Conservation (phyloP, 176 grass and related monocot genomes). For the Puccinellia tenuiflora region DNA sequence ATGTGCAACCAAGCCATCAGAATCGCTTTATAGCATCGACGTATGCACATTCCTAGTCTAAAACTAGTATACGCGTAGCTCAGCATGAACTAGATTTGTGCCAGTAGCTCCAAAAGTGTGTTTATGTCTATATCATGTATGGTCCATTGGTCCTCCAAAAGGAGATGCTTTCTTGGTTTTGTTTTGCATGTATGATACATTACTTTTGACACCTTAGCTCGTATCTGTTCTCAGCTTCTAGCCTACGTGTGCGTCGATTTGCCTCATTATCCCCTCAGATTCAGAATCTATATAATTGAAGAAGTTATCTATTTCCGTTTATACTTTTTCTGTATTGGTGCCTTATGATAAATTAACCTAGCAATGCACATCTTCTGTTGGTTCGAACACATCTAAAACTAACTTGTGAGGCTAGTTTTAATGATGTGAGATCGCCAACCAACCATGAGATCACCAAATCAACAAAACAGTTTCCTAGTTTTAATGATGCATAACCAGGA, state of each 20-base stretch:
- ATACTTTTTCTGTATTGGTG: not conserved
- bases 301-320: not conserved
- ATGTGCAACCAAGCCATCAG: conserved; percentile 9
- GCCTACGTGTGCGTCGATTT: not conserved
- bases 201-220: conserved; percentile 20
- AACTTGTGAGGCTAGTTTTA: not conserved
- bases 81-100: conserved; percentile 22
- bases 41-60: conserved; percentile 14
- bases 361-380: not conserved
- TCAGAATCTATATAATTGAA: not conserved
- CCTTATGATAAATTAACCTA: not conserved
- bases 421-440: not conserved
- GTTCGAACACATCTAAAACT: not conserved
- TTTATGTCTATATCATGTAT: conserved; percentile 23
- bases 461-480: not conserved
- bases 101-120: conserved; percentile 23
- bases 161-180: conserved; percentile 39
- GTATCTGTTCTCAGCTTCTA: conserved; percentile 20
- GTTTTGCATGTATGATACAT: not conserved
- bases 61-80: conserved; percentile 12
- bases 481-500: conserved; percentile 1
- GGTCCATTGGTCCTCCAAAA: conserved; percentile 12
- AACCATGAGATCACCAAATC: conserved; percentile 11
- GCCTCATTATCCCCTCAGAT: not conserved
- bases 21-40: conserved; percentile 24